Conservation (phyloP, 305 asterid genomes). For the Withania somnifera region DNA sequence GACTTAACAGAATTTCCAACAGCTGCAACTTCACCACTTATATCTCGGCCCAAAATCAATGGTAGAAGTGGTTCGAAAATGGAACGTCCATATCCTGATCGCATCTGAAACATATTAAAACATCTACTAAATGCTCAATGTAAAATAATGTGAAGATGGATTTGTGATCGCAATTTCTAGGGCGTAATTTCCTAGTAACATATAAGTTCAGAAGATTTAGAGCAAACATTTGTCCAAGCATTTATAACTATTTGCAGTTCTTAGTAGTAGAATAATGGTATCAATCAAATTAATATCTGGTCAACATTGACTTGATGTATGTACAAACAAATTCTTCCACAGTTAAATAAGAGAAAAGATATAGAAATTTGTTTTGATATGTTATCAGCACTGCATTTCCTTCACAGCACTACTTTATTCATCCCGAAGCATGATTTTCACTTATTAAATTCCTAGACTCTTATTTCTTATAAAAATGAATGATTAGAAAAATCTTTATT, state of each 20-base stretch:
- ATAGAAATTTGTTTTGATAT: neutral
- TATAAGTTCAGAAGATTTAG: neutral
- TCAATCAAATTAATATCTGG: neutral
- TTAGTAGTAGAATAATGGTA: neutral
- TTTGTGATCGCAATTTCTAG: neutral
- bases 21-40: slow-evolving; percentile 92
- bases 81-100: slow-evolving; percentile 90
- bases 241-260: neutral
- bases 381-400: neutral
- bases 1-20: slow-evolving; percentile 63
- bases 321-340: neutral
- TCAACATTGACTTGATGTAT: neutral
- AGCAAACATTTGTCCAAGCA: neutral
- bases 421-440: neutral
- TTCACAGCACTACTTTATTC: neutral
- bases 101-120: slow-evolving; percentile 48
- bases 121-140: slow-evolving; percentile 1
- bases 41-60: slow-evolving; percentile 84
- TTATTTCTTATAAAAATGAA: neutral
- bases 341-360: too few relatives aligned
- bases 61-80: slow-evolving; percentile 76
- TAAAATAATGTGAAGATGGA: neutral
- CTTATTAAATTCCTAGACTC: neutral
- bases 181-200: neutral
- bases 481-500: neutral